Evolutionary conservation across 2,329 filamentous ascomycete genomes (phyloP), one percentile per base, ranked within the genome.

Genomic region (Aureobasidium sp.): DNA sequence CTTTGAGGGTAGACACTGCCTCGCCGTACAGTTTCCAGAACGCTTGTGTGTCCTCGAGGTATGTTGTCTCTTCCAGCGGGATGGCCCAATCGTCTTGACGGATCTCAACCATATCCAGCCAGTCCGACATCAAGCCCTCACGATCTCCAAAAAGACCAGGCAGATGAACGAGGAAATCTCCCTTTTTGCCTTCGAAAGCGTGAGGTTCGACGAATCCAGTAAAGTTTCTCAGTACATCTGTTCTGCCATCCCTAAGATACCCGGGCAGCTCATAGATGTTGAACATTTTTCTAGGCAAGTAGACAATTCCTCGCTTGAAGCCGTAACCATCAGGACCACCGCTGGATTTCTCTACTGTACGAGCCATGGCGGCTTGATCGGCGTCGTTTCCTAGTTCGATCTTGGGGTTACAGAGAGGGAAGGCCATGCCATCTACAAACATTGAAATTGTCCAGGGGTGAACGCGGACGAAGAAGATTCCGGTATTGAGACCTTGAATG

Each of bases 381-480:
- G 56, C 59, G 62, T 62, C 26, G 26, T 39, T 27, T 29, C 63
- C 66, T 8, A 66, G 60, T 27, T 67, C 62, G 34, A 62, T 37
- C 7, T 63, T 56, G 6, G 55, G 42, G 48, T 67, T 52, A 61
- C 63, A 60, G 57, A 68, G 62, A 2, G 67, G 66, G 12, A 65
- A 56, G 3, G 62, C 65, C 46, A 69, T 65, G 32, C 63, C 55
- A 20, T 64, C 63, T 26, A 62, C 64, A 36, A 69, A 65, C 44
- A 63, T 64, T 13, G 48, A 50, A 32, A 66, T 60, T 37, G 66
- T 67, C 65, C 61, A 68, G 26, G 64, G 65, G 56, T 64, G 51
- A 1, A 69, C 67, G 61, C 68, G 63, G 2, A 72, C 48, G 57
- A 70, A 71, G 46, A 71, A 71, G 42, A 67, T 61, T 1, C 59